Base-by-base conservation (phyloP, 352 stramenopile genomes). In the Pythium grandisporangium region DNA sequence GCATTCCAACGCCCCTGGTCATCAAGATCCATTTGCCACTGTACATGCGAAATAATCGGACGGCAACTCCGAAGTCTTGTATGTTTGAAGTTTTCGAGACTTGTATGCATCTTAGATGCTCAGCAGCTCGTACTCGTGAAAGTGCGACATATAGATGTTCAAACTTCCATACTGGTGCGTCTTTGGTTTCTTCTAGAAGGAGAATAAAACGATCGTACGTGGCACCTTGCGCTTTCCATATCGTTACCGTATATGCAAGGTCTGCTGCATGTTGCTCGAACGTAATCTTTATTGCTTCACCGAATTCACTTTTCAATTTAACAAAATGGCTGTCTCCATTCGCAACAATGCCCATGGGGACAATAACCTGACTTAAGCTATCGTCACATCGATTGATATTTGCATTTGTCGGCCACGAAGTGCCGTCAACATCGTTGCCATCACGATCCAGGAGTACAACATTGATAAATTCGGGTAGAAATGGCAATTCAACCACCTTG, bases 121-220 rank as follows among this genome's bases (percentile, higher is more conserved):
- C 1, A 13, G 14, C 8, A 12, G 26, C 24, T 3, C 39, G 39
- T 5, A 46, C 39, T 12, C 39, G 10, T 6, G 39, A 46, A 5
- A 46, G 23, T 13, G 39, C 39, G 14, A 46, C 39, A 19, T 46
- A 46, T 2, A 46, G 25, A 27, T 37, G 39, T 14, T 46, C 39
- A 19, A 46, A 46, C 13, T 8, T 5, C 39, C 39, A 46, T 4
- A 6, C 1, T 2, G 39, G 39, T 12, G 16, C 14, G 10, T 29
- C 10, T 4, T 17, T 20, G 5, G 39, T 8, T 37, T 6, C 37
- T 20, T 46, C 39, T 11, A 46, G 39, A 26, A 25, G 39, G 13
- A 46, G 6, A 27, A 37, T 11, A 21, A 46, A 26, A 21, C 39
- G 26, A 13, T 45, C 38, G n/a, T 32, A 47, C 1, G 41, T 47